phyloP scores from a whole-genome alignment of 495 filamentous ascomycete genomes.

The Lepraria neglecta region DNA sequence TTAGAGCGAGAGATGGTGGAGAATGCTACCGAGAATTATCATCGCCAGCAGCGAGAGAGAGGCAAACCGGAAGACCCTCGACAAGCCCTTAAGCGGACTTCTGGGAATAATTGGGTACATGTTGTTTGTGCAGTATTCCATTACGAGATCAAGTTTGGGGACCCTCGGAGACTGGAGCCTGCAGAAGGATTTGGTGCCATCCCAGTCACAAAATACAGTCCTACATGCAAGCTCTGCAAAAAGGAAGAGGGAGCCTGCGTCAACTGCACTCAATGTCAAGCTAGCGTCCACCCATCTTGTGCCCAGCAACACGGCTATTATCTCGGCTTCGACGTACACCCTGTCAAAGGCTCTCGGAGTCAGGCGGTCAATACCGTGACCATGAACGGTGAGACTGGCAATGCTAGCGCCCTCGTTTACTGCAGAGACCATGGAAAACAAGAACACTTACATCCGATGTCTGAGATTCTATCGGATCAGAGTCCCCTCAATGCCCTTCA shows the following conservation, averaged over 20 bases:
- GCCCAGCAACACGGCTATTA: conserved; percentile 75
- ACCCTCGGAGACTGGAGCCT: conserved; percentile 69
- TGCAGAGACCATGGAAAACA: conserved; percentile 77
- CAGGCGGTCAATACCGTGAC: conserved; percentile 68
- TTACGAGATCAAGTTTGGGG: conserved; percentile 84
- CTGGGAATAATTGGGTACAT: conserved; percentile 97
- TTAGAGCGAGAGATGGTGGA: conserved; percentile 72
- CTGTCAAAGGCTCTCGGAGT: conserved; percentile 77
- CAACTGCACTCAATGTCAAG: conserved; percentile 72
- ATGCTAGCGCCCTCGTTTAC: conserved; percentile 72
- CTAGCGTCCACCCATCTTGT: conserved; percentile 80
- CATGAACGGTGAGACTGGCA: conserved; percentile 69
- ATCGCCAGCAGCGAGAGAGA: conserved; percentile 73
- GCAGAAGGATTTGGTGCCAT: conserved; percentile 84
- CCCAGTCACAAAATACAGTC: conserved; percentile 57
- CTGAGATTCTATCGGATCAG: conserved; percentile 42
- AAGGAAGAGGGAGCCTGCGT: conserved; percentile 68
- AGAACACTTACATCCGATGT: conserved; percentile 64
- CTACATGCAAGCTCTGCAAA: conserved; percentile 83
- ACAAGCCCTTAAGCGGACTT: conserved; percentile 86
- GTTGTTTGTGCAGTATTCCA: conserved; percentile 87
- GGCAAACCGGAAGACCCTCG: conserved; percentile 75
- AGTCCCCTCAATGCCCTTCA: conserved; percentile 68
- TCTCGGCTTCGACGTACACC: conserved; percentile 84
- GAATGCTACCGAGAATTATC: conserved; percentile 68